phyloP scores from a whole-genome alignment of 192 early-diverging fungal genomes.

The Backusella tuberculispora region DNA sequence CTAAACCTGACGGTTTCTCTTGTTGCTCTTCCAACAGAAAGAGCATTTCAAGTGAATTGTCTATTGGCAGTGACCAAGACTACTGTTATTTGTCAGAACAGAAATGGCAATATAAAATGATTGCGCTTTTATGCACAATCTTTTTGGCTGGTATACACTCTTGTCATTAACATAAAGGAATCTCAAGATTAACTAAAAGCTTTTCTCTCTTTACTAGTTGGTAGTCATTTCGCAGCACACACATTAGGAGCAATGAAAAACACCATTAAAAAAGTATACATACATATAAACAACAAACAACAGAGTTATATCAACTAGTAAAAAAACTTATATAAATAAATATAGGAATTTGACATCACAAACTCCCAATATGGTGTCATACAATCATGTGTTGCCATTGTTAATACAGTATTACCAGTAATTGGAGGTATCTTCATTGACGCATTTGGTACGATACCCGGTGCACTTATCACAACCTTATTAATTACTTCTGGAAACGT shows the following conservation, averaged over 20 bases:
- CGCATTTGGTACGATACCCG: constrained; percentile 62
- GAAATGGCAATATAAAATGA: constrained; percentile 54
- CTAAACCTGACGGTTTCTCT: background rate
- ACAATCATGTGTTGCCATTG: constrained; percentile 63
- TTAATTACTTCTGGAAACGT: constrained; percentile 60
- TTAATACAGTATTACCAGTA: constrained; percentile 61
- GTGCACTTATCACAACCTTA: constrained; percentile 55
- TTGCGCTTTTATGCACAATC: constrained; percentile 62
- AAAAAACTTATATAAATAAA: background rate
- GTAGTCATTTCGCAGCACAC: constrained; percentile 76
- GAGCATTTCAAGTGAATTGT: background rate
- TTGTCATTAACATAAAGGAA: background rate
- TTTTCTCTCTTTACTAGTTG: constrained; percentile 46
- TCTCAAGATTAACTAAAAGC: background rate
- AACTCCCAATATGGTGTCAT: constrained; percentile 67
- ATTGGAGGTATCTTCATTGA: constrained; percentile 59
- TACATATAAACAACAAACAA: background rate
- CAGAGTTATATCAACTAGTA: background rate
- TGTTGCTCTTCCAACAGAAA: constrained; percentile 18
- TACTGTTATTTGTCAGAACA: constrained; percentile 32
- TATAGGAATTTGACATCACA: constrained; percentile 61
- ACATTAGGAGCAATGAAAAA: constrained; percentile 76
- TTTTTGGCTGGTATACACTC: constrained; percentile 57
- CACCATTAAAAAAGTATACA: constrained; percentile 73
- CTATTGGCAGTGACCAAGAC: constrained; percentile 8